Percentiles rank a stretch among this genome's conserved stretches.
Evolutionary conservation across 2,329 filamentous ascomycete species (phyloP).

Genomic region (Ceratocystis destructans): DNA sequence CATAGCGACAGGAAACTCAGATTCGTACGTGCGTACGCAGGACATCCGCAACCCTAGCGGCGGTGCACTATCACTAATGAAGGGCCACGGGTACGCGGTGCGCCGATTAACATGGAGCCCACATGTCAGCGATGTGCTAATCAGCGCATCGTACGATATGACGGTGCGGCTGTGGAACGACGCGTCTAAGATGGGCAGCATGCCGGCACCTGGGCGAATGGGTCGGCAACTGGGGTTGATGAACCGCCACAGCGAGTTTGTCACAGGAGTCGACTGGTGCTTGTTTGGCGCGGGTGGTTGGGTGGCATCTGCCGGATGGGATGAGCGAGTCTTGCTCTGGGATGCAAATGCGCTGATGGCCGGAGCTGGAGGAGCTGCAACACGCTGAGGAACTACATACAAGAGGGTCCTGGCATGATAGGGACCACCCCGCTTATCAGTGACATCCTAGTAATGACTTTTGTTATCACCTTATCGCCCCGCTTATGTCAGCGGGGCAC

Average conservation of each 20-base stretch:
- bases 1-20: slow-evolving; percentile 79
- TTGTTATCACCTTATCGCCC: slow-evolving; percentile 1
- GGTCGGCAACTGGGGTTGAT: slow-evolving; percentile 71
- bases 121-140: slow-evolving; percentile 73
- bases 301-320: slow-evolving; percentile 91
- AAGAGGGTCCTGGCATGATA: not conserved
- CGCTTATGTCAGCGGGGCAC: slow-evolving; percentile 13
- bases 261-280: slow-evolving; percentile 94
- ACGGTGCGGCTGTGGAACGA: slow-evolving; percentile 90
- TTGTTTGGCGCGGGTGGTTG: slow-evolving; percentile 89
- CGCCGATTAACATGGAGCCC: slow-evolving; percentile 81
- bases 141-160: slow-evolving; percentile 96
- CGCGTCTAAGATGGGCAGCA: slow-evolving; percentile 32
- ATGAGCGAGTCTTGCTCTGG: slow-evolving; percentile 83
- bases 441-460: not conserved
- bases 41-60: slow-evolving; percentile 66
- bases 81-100: slow-evolving; percentile 85
- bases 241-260: slow-evolving; percentile 90
- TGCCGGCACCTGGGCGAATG: slow-evolving; percentile 27
- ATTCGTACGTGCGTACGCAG: slow-evolving; percentile 75
- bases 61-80: slow-evolving; percentile 59
- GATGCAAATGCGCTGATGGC: slow-evolving; percentile 50
- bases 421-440: not conserved
- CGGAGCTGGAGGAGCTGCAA: not conserved
- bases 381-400: not conserved